Evolutionary conservation across 352 stramenopile species (phyloP).

Genomic region (Globisporangium middletonii): DNA sequence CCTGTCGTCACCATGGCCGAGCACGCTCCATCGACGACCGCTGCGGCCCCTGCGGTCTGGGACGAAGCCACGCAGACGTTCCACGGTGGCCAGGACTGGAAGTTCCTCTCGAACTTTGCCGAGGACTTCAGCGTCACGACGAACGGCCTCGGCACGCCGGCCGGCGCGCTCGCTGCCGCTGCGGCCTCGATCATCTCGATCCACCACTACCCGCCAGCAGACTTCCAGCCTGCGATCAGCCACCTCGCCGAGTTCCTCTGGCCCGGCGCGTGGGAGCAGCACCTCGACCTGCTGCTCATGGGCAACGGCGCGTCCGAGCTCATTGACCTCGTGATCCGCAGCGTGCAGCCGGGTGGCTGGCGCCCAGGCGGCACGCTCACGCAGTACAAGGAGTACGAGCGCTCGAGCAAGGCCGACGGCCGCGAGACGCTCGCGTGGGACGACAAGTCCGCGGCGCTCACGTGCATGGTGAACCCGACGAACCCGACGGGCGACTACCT

Average conservation of each 20-base stretch:
- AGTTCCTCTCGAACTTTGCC: conserved; percentile 84
- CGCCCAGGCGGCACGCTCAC: conserved; percentile 63
- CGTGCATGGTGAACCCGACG: conserved; percentile 87
- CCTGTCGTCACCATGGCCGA: conserved; percentile 6
- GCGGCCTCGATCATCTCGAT: conserved; percentile 70
- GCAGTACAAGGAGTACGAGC: conserved; percentile 88
- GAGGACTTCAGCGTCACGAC: conserved; percentile 90
- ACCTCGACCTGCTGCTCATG: conserved; percentile 71
- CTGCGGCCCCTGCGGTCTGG: conserved; percentile 39
- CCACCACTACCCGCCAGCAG: conserved; percentile 86
- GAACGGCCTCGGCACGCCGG: conserved; percentile 81
- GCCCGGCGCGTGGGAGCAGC: conserved; percentile 41
- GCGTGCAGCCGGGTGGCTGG: conserved; percentile 63
- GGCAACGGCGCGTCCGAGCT: conserved; percentile 82
- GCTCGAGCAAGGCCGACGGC: conserved; percentile 77
- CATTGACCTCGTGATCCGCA: conserved; percentile 87
- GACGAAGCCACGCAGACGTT: conserved; percentile 86
- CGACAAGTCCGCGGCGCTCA: conserved; percentile 64
- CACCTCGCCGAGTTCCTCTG: conserved; percentile 87
- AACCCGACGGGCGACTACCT: conserved; percentile 90
- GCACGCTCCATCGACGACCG: background rate
- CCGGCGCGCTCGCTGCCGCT: conserved; percentile 58
- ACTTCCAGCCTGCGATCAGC: conserved; percentile 88
- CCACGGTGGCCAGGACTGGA: conserved; percentile 90
- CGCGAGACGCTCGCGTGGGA: conserved; percentile 70